Conservation (phyloP, 228 moss, liverwort and hornwort species). For the Sphagnum fallax region DNA sequence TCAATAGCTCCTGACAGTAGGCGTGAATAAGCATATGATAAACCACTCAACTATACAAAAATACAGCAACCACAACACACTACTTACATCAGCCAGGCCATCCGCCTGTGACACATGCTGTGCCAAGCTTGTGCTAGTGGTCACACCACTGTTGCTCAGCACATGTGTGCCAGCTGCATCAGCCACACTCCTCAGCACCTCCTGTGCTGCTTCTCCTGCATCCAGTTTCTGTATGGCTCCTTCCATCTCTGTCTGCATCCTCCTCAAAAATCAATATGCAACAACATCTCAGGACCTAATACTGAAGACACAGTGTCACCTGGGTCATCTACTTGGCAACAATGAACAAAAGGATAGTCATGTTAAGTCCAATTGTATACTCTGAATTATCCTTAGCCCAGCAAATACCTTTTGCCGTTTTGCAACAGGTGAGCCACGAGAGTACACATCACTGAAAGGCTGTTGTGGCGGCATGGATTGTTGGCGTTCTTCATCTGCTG, state of each 20-base stretch:
- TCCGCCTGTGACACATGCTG: constrained; percentile 40
- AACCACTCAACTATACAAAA: too few species aligned
- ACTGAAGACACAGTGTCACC: too few species aligned
- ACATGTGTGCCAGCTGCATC: constrained; percentile 54
- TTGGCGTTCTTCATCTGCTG: constrained; percentile 69
- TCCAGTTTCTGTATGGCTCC: constrained; percentile 71
- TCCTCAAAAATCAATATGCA: not conserved
- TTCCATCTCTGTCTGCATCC: constrained; percentile 79
- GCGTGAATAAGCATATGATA: too few species aligned
- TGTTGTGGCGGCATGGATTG: constrained; percentile 83
- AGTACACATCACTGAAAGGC: constrained; percentile 87
- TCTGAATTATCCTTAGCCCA: too few species aligned
- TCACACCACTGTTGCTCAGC: constrained; percentile 32
- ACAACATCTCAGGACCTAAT: too few species aligned
- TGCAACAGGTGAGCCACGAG: constrained; percentile 66
- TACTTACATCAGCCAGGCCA: constrained; percentile 77
- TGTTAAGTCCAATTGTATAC: too few species aligned
- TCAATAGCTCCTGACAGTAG: too few species aligned
- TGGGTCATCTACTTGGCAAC: too few species aligned
- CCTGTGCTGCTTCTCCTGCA: constrained; percentile 60
- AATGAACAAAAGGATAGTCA: too few species aligned
- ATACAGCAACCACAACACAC: not conserved
- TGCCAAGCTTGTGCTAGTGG: constrained; percentile 19
- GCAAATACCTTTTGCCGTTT: constrained; percentile 78
- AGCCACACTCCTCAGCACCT: constrained; percentile 44